Conservation (phyloP, 2,329 filamentous ascomycete genomes). For the Tolypocladium endophyticum region DNA sequence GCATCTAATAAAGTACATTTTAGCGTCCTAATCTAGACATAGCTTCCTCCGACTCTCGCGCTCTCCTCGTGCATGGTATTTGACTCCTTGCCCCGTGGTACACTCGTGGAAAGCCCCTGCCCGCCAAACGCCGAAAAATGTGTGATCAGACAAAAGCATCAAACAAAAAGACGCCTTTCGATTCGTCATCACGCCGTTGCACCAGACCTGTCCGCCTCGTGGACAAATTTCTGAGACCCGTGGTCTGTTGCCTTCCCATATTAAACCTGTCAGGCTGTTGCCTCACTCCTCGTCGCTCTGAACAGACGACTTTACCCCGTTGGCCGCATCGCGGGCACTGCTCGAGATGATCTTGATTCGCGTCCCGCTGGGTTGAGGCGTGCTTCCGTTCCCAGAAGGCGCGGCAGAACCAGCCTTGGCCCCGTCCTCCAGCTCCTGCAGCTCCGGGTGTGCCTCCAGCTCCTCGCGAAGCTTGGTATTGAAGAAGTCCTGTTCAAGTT, state of each 20-base stretch:
- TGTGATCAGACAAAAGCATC: constrained; percentile 9
- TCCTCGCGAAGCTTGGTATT: constrained; percentile 42
- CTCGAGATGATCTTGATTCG: constrained; percentile 60
- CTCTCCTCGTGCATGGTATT: constrained; percentile 15
- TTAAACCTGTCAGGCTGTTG: background rate
- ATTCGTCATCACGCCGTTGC: background rate
- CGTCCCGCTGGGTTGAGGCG: constrained; percentile 52
- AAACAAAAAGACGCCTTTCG: constrained; percentile 2
- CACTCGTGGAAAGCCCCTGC: constrained; percentile 9
- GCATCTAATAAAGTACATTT: constrained; percentile 33
- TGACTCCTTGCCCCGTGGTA: constrained; percentile 11
- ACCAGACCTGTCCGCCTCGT: background rate
- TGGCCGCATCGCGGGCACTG: constrained; percentile 22
- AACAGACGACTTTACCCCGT: constrained; percentile 26
- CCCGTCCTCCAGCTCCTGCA: constrained; percentile 43
- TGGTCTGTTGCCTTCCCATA: background rate
- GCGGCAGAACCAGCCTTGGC: constrained; percentile 27
- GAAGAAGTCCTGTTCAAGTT: constrained; percentile 40
- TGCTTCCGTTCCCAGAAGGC: constrained; percentile 49
- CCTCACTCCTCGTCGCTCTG: constrained; percentile 44
- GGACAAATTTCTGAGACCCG: background rate
- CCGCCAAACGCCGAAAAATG: constrained; percentile 13
- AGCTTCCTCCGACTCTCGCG: constrained; percentile 1
- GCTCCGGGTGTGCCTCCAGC: constrained; percentile 41
- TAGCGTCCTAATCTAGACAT: constrained; percentile 19